Conservation (phyloP, 2,329 filamentous ascomycete genomes). For the Trichoderma sp. region DNA sequence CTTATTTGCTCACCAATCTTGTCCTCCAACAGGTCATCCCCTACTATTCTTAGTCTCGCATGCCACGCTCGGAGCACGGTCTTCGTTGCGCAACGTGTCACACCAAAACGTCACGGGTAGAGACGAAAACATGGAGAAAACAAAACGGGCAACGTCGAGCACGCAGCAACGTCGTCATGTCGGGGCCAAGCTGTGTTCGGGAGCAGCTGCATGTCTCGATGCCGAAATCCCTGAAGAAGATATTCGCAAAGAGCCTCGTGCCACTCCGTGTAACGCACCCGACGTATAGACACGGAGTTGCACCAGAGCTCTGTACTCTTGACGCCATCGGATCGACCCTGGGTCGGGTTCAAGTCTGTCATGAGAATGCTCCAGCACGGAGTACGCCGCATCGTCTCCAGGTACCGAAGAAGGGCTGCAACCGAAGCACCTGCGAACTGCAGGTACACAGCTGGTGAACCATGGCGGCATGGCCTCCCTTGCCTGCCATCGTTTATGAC, state of each 20-base stretch:
- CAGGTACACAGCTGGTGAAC: conserved; percentile 19
- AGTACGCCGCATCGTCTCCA: no score
- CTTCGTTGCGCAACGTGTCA: not conserved
- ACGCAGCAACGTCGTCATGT: not conserved
- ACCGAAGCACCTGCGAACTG: conserved; percentile 3
- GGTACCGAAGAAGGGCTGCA: not conserved
- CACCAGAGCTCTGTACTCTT: no score
- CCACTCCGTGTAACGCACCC: not conserved
- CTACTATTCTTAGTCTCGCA: conserved; percentile 20
- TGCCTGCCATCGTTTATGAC: conserved; percentile 11
- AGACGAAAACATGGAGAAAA: not conserved
- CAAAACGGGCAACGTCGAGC: not conserved
- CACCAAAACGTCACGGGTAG: not conserved
- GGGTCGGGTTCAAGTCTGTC: not conserved
- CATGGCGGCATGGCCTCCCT: conserved; percentile 7
- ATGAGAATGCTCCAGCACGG: not conserved
- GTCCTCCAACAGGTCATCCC: not conserved
- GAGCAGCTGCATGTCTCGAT: not conserved
- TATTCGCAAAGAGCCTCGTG: not conserved
- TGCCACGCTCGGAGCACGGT: not conserved
- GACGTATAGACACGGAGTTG: not conserved
- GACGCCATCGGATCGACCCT: conserved; percentile 1
- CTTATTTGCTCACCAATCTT: conserved; percentile 25
- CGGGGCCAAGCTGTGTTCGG: conserved; percentile 2
- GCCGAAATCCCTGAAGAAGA: conserved; percentile 8